These are phyloP conservation scores for Nemania sp. DNA, from an alignment of 2,329 filamentous ascomycete genomes.

Conservation along the genomic window DNA sequence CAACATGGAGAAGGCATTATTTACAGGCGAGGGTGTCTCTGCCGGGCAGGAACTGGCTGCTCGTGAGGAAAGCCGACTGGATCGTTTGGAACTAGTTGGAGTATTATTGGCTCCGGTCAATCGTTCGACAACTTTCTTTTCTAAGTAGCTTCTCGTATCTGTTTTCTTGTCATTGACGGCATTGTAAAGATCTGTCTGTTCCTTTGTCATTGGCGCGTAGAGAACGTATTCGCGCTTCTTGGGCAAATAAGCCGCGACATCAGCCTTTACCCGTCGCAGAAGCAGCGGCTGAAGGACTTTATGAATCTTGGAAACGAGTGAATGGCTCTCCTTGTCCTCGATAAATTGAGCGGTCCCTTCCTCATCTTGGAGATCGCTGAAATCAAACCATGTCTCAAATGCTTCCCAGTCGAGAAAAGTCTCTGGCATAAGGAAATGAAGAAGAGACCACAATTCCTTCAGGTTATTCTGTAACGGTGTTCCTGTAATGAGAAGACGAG, in stretches of 20 bases:
- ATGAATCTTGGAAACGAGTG: slow-evolving; percentile 85
- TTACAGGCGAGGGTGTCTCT: slow-evolving; percentile 31
- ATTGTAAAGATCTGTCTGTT: slow-evolving; percentile 89
- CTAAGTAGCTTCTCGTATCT: slow-evolving; percentile 75
- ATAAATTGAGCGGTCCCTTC: slow-evolving; percentile 78
- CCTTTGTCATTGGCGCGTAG: slow-evolving; percentile 87
- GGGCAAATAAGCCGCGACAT: slow-evolving; percentile 88
- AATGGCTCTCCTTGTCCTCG: slow-evolving; percentile 76
- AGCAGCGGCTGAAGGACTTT: slow-evolving; percentile 91
- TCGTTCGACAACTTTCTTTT: slow-evolving; percentile 74
- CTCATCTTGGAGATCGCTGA: slow-evolving; percentile 87
- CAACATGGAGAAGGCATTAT: slow-evolving; percentile 59
- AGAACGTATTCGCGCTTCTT: slow-evolving; percentile 97
- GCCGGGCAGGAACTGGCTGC: slow-evolving; percentile 40
- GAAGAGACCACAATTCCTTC: slow-evolving; percentile 89
- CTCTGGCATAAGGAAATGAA: slow-evolving; percentile 90
- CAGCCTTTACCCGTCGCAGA: slow-evolving; percentile 85
- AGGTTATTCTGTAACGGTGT: slow-evolving; percentile 96
- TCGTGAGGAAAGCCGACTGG: slow-evolving; percentile 47
- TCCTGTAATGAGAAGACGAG: slow-evolving; percentile 88
- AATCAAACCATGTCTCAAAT: slow-evolving; percentile 97
- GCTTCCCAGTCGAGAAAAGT: slow-evolving; percentile 93
- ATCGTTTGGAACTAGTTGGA: slow-evolving; percentile 42
- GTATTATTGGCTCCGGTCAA: slow-evolving; percentile 59
- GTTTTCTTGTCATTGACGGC: slow-evolving; percentile 60